phyloP scores from a whole-genome alignment of 805 yeast species.

The Spencermartinsiella europaea region DNA sequence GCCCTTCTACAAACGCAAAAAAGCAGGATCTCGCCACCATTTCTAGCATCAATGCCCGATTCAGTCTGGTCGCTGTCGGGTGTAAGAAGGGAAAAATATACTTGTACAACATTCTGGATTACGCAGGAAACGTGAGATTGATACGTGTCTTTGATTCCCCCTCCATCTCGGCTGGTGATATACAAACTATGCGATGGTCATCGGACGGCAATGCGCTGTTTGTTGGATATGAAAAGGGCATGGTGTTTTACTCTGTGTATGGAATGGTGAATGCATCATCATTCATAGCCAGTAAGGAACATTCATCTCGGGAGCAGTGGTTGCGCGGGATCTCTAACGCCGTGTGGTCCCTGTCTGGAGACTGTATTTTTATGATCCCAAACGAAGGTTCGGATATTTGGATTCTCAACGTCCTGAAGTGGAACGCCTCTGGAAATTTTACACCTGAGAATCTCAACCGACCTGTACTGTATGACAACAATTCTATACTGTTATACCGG shows the following conservation, averaged over 20 bases:
- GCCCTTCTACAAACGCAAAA: conserved; percentile 2
- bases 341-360: conserved; percentile 35
- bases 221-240: conserved; percentile 37
- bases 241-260: conserved; percentile 44
- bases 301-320: conserved; percentile 19
- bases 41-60: conserved; percentile 38
- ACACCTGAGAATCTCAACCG: conserved; percentile 33
- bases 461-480: conserved; percentile 40
- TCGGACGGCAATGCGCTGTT: conserved; percentile 33
- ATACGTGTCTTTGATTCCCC: conserved; percentile 31
- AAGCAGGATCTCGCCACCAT: conserved; percentile 17
- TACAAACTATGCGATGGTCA: conserved; percentile 33
- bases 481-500: conserved; percentile 40
- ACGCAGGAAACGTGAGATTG: conserved; percentile 28
- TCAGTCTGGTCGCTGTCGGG: conserved; percentile 39
- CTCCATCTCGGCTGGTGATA: conserved; percentile 21
- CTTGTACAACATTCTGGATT: conserved; percentile 36
- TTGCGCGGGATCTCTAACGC: conserved; percentile 26
- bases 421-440: conserved; percentile 27
- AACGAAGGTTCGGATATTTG: conserved; percentile 16
- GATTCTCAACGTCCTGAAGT: conserved; percentile 26
- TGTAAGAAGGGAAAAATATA: conserved; percentile 34
- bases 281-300: conserved; percentile 26
- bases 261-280: conserved; percentile 44
- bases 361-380: conserved; percentile 33